Evolutionary conservation across 2,329 filamentous ascomycete genomes (phyloP).

Genomic region (Scolecobasidium constrictum): DNA sequence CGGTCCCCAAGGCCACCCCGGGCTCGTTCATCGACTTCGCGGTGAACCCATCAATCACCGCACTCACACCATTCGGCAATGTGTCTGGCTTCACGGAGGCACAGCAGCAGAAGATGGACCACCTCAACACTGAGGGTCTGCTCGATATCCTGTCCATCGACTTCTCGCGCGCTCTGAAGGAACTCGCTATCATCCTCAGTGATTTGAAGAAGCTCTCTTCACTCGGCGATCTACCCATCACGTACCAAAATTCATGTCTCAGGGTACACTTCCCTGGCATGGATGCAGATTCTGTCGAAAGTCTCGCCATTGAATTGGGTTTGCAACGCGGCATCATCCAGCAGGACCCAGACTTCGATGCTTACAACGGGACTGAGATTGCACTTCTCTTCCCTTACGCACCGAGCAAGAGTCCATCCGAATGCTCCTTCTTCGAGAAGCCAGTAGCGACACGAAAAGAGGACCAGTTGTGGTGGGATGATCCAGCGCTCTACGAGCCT

Average conservation of each 20-base stretch:
- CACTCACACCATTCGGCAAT: constrained; percentile 60
- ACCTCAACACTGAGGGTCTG: constrained; percentile 72
- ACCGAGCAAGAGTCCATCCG: constrained; percentile 43
- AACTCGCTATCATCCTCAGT: constrained; percentile 65
- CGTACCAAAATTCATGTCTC: constrained; percentile 53
- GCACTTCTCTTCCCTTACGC: constrained; percentile 83
- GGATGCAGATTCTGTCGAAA: constrained; percentile 70
- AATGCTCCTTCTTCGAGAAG: constrained; percentile 35
- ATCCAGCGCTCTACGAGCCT: constrained; percentile 11
- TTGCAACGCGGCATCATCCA: constrained; percentile 66
- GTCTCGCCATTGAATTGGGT: constrained; percentile 77
- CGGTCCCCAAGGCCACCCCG: constrained; percentile 43
- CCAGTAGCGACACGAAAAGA: constrained; percentile 16
- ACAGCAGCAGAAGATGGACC: constrained; percentile 36
- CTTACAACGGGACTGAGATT: constrained; percentile 55
- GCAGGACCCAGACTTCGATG: constrained; percentile 69
- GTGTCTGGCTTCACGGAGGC: constrained; percentile 40
- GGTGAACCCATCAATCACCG: constrained; percentile 80
- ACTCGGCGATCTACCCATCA: constrained; percentile 75
- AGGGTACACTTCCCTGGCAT: constrained; percentile 86
- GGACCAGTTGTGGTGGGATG: constrained; percentile 13
- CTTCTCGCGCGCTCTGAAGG: constrained; percentile 77
- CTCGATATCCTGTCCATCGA: constrained; percentile 77
- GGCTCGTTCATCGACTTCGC: constrained; percentile 85
- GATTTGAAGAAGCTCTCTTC: constrained; percentile 69